Base-by-base conservation (phyloP, 257 asterid species). In the Verbascum thapsus region DNA sequence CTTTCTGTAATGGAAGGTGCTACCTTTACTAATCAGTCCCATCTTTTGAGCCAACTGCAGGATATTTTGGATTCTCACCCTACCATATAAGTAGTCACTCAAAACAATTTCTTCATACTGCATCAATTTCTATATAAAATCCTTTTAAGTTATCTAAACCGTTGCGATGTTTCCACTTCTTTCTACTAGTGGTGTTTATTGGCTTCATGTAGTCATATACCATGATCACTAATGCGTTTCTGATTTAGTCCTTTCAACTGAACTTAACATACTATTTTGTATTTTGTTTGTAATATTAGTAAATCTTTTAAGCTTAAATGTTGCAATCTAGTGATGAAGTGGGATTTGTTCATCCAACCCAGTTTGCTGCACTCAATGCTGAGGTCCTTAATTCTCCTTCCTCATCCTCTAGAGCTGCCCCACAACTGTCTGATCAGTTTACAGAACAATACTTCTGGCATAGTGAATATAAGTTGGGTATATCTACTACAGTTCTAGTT, bases 321-420 rank as follows among this genome's bases (percentile, higher is more conserved):
- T 35, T 37, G 63, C 45, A n/a, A 26, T 61, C 53, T 76, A 92
- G 96, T 68, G 95, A 92, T 74, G 97, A 92, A 82, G 81, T 92
- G 73, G 99, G 99, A 59, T 82, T 85, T 72, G 66, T 89, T 71
- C 97, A 92, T 74, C 97, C 95, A 12, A 76, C 94, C 57, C 96
- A 79, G 72, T 85, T 92, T 79, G 64, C 79, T 68, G 58, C 76
- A 57, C 75, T 92, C 26, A 63, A 41, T 68, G 80, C 79, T 59
- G 94, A 79, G 72, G 51, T 32, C 54, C 56, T 30, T 53, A 65
- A 39, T 57, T 9, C 56, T 61, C 58, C 74, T 70, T 61, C 80
- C 53, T 45, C 43, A 13, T 58, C 71, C 12, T n/a, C n/a, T n/a
- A n/a, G n/a, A n/a, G n/a, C n/a, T n/a, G n/a, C n/a, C n/a, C n/a